A percentile compares a stretch with the other conserved stretches of the same genome.
phyloP scores from a whole-genome alignment of 352 stramenopile genomes.

The Pythium brassicae region DNA sequence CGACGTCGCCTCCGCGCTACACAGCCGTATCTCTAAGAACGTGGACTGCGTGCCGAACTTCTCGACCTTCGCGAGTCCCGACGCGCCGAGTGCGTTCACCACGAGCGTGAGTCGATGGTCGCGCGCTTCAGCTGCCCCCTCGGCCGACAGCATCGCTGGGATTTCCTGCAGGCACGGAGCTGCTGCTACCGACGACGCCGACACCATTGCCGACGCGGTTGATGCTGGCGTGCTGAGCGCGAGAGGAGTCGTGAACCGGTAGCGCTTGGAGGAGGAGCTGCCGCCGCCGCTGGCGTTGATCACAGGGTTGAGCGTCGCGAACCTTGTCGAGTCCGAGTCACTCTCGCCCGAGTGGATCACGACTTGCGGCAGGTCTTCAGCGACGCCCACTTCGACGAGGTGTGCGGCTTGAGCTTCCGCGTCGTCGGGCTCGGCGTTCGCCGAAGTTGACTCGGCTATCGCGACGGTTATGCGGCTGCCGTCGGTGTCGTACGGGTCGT shows the following conservation, averaged over 20 bases:
- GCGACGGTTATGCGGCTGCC: slow-evolving; percentile 48
- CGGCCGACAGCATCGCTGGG: slow-evolving; percentile 16
- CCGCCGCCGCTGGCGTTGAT: slow-evolving; percentile 19
- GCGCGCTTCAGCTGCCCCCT: background rate
- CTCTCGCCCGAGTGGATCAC: slow-evolving; percentile 74
- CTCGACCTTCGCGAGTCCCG: slow-evolving; percentile 55
- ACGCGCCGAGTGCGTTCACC: slow-evolving; percentile 58
- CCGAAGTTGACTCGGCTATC: slow-evolving; percentile 14
- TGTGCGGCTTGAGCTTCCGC: background rate
- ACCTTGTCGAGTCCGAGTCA: slow-evolving; percentile 49
- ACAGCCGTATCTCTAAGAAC: slow-evolving; percentile 53
- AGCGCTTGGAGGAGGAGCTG: background rate
- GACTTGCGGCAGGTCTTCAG: slow-evolving; percentile 39
- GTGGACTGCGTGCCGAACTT: slow-evolving; percentile 80
- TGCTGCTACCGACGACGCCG: slow-evolving; percentile 10
- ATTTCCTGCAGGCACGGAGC: slow-evolving; percentile 44
- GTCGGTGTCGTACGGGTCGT: slow-evolving; percentile 15
- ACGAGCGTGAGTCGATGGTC: slow-evolving; percentile 28
- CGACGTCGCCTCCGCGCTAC: background rate
- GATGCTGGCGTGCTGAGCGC: background rate
- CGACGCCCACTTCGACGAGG: slow-evolving; percentile 13
- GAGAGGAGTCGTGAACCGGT: slow-evolving; percentile 8
- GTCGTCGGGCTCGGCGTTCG: background rate
- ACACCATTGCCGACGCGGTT: background rate
- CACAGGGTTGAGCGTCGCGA: slow-evolving; percentile 64